Conservation (phyloP, 768 basidiomycete species). For the Trametes cubensis region DNA sequence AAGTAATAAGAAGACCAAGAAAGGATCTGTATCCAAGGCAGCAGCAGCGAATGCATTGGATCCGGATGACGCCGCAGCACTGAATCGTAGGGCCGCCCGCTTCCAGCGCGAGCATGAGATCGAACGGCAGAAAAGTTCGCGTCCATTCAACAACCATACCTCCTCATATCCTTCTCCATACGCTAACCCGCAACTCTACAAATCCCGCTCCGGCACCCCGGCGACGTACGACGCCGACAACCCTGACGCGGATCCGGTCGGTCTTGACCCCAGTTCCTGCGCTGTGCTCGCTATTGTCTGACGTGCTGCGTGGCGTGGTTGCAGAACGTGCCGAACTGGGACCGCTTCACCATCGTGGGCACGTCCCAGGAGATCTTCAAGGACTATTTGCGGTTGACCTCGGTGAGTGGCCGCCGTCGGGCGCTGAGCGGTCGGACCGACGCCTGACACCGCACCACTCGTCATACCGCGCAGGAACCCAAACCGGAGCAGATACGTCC, state of each 20-base stretch:
- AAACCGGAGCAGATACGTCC: conserved; percentile 94
- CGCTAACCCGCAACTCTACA: conserved; percentile 22
- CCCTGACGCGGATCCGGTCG: conserved; percentile 71
- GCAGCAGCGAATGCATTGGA: conserved; percentile 42
- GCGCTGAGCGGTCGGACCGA: neutral
- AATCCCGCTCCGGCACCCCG: conserved; percentile 43
- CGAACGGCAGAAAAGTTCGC: conserved; percentile 65
- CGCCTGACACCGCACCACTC: conserved; percentile 10
- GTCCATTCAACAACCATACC: conserved; percentile 27
- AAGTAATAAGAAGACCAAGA: conserved; percentile 63
- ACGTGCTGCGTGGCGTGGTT: conserved; percentile 1
- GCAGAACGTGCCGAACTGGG: conserved; percentile 97
- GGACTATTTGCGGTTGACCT: conserved; percentile 92
- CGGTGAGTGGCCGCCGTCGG: conserved; percentile 50
- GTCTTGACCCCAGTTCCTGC: conserved; percentile 33
- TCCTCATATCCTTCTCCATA: conserved; percentile 39
- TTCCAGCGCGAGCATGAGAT: conserved; percentile 91
- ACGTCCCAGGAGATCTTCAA: conserved; percentile 90
- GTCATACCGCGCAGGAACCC: conserved; percentile 67
- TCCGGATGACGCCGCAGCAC: conserved; percentile 65
- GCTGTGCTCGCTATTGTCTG: conserved; percentile 7
- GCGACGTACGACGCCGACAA: conserved; percentile 51
- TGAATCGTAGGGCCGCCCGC: conserved; percentile 79
- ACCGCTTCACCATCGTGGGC: conserved; percentile 92
- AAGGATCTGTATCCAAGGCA: conserved; percentile 42